These are phyloP conservation scores for Polysphondylium violaceum DNA, from an alignment of 78 protist species.

Conservation along the genomic window DNA sequence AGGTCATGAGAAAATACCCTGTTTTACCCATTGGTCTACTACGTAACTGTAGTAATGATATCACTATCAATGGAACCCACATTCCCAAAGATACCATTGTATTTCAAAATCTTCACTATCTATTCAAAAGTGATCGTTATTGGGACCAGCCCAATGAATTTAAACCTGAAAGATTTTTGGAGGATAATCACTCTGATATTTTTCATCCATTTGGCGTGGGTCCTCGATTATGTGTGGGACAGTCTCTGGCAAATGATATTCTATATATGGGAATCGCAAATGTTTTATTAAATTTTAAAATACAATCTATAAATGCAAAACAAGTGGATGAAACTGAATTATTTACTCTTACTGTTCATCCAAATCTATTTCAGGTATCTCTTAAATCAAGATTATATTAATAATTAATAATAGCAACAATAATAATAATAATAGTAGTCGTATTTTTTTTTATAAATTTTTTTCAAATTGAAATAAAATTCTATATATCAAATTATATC, in stretches of 20 bases:
- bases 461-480: too few species aligned
- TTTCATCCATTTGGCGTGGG: background rate
- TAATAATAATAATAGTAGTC: too few species aligned
- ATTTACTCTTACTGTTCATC: constrained; percentile 36
- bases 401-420: too few species aligned
- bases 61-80: background rate
- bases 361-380: constrained; percentile 15
- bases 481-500: too few species aligned
- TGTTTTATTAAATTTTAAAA: constrained; percentile 1
- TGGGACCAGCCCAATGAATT: constrained; percentile 18
- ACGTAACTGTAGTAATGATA: background rate
- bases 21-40: constrained; percentile 10
- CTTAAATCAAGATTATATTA: too few species aligned
- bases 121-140: background rate
- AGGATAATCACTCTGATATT: background rate
- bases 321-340: constrained; percentile 11
- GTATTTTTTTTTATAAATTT: too few species aligned
- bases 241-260: constrained; percentile 9
- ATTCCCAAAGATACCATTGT: constrained; percentile 24
- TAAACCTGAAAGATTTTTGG: constrained; percentile 17
- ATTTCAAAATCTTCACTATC: background rate
- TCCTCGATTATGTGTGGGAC: background rate
- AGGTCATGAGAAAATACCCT: background rate
- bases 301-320: background rate
- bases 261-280: constrained; percentile 20